Evolutionary conservation across 805 yeast genomes (phyloP), one percentile per base, ranked within the genome.

Genomic region (Sugiyamaella floridensis): DNA sequence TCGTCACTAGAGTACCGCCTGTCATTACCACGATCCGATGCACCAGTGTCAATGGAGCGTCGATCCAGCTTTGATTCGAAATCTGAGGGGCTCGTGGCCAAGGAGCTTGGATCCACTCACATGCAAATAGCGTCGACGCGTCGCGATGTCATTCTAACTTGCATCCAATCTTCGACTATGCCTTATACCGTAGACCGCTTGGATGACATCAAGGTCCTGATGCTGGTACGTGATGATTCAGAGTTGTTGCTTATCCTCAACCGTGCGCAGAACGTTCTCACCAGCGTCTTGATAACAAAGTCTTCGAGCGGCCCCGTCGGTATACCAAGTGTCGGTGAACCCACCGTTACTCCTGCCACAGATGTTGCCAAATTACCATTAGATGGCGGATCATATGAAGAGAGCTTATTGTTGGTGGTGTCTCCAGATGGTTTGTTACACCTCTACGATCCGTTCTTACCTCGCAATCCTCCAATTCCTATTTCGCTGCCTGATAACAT

Each of bases 101-200:
- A 14, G n/a, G 37, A 32, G 12, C n/a, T 11, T 14, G n/a, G n/a
- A 10, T 32, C n/a, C 37, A 11, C 37, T 14, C n/a, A 10, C 4
- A 32, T 14, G n/a, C 37, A 14, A 10, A 32, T 32, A 32, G 37
- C 37, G 9, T 32, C 37, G 4, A 32, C 9, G 37, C 70, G 81
- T 41, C 86, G 85, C 59, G 95, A 88, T 64, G 76, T 84, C 60
- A 82, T 84, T n/a, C 69, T 87, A 55, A 80, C 52, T 32, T 15
- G 43, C 20, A 44, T 49, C 19, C 22, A 34, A 29, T 41, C 48
- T n/a, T 26, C 20, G 20, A 16, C 28, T n/a, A 12, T 22, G 34
- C 16, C n/a, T 14, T 16, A 22, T 15, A 19, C 46, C 16, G 34
- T 28, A 26, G 20, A 20, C 6, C 20, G n/a, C n/a, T 14, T 43